Evolutionary conservation across 257 asterid species (phyloP), one percentile per base, ranked within the genome.

Genomic region (Anisodus acutangulus): DNA sequence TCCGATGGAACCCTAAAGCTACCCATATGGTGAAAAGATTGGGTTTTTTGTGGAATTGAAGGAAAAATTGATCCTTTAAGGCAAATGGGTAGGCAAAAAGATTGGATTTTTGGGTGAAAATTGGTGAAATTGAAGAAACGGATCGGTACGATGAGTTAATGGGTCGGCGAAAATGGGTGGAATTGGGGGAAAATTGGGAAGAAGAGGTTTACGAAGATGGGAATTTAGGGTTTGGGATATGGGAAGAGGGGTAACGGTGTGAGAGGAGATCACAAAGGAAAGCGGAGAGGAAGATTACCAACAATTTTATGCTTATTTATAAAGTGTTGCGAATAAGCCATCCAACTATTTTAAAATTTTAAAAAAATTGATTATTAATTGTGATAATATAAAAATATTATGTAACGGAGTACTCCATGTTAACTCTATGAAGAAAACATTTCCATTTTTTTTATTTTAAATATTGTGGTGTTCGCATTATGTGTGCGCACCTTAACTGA

Each of bases 1-100:
- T 82, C 84, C 79, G 47, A 64, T 47, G 63, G 78, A 82, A 82
- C 84, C 84, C 84, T 67, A 19, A 82, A 31, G n/a, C 66, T 82
- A 58, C 84, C 84, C 84, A 82, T 82, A 69, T 76, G 81, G 45
- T 76, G 63, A 76, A 76, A 58, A 51, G 45, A 12, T 11, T 6
- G 47, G 37, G 1, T 22, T 13, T 47, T 22, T 62, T 4, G 63
- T 15, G 53, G 55, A 80, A 57, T 63, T 43, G 83, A 60, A 41
- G 51, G 13, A 17, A 43, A 9, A 41, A 41, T 17, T 51, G 57
- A 70, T 3, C 35, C 0, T 58, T 58, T 41, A 22, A 26, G 41
- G 2, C 17, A 26, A 54, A 81, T 5, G 35, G 37, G 55, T 64
- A 37, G 79, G 54, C 5, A 2, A 13, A 53, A 37, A 63, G 41